Evolutionary conservation across 2,329 filamentous ascomycete species (phyloP).

Genomic region (Epichloe aotearoae): DNA sequence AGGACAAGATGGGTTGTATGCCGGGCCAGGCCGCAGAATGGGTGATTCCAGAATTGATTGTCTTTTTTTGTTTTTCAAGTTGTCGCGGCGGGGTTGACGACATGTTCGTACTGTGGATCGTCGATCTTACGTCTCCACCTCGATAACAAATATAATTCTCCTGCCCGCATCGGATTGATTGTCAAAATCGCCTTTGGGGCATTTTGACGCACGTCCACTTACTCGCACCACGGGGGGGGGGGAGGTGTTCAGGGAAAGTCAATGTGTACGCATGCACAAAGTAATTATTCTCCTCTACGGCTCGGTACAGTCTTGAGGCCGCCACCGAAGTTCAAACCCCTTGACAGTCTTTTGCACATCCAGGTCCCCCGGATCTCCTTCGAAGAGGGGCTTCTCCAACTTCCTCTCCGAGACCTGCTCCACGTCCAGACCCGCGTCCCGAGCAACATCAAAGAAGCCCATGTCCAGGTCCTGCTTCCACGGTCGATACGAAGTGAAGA

Average conservation of each 20-base stretch:
- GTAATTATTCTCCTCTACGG: not conserved
- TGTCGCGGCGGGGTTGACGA: too few relatives aligned
- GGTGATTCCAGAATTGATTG: too few relatives aligned
- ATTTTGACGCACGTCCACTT: too few relatives aligned
- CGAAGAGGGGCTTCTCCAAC: slow-evolving; percentile 80
- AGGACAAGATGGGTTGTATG: too few relatives aligned
- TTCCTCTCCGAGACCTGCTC: slow-evolving; percentile 69
- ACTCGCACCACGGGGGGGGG: too few relatives aligned
- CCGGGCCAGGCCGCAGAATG: too few relatives aligned
- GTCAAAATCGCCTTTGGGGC: too few relatives aligned
- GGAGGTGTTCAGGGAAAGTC: too few relatives aligned
- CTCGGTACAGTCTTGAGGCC: not conserved
- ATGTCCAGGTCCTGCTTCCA: slow-evolving; percentile 81
- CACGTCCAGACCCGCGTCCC: slow-evolving; percentile 58
- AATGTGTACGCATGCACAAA: not conserved
- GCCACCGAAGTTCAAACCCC: slow-evolving; percentile 61
- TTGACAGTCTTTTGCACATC: slow-evolving; percentile 70
- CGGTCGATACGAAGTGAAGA: slow-evolving; percentile 88
- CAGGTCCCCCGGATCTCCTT: slow-evolving; percentile 70
- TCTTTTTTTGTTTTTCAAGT: too few relatives aligned
- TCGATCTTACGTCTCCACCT: too few relatives aligned
- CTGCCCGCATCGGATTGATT: not conserved
- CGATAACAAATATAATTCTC: not conserved
- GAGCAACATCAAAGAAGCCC: slow-evolving; percentile 69
- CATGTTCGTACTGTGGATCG: not conserved